Evolutionary conservation across 2,329 filamentous ascomycete genomes (phyloP).

Genomic region (Fusarium concolor): DNA sequence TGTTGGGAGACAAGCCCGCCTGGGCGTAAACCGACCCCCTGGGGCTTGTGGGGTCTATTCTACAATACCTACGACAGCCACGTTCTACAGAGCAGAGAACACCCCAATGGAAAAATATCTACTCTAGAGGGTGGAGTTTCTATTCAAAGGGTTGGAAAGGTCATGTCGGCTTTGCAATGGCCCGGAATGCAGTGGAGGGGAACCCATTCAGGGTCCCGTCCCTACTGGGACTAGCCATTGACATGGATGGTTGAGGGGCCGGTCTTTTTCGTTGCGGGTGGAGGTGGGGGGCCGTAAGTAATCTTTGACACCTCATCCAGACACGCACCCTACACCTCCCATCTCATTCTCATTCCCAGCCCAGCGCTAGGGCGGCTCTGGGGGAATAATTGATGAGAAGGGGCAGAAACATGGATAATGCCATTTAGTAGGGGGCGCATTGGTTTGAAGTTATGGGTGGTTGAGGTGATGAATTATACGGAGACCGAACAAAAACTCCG

Average conservation of each 20-base stretch:
- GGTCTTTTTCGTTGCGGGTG: conserved; percentile 16
- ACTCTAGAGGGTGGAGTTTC: conserved; percentile 7
- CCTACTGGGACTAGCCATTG: conserved; percentile 1
- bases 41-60: conserved; percentile 1
- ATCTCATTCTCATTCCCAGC: conserved; percentile 23
- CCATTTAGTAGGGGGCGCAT: conserved; percentile 13
- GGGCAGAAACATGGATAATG: conserved; percentile 11
- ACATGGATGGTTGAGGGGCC: conserved; percentile 36
- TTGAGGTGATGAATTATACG: conserved; percentile 25
- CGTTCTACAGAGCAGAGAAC: not conserved
- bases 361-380: not conserved
- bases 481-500: conserved; percentile 33
- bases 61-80: not conserved
- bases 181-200: conserved; percentile 31
- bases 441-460: conserved; percentile 14
- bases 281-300: conserved; percentile 25
- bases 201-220: conserved; percentile 31
- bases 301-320: not conserved
- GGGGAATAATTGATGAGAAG: conserved; percentile 23
- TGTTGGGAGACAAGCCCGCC: conserved; percentile 45
- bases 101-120: conserved; percentile 42
- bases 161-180: conserved; percentile 20
- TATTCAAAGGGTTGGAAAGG: not conserved
- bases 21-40: conserved; percentile 36
- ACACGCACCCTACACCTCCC: conserved; percentile 7